phyloP scores from a whole-genome alignment of 306 rosid species.

The Cicer bijugum region DNA sequence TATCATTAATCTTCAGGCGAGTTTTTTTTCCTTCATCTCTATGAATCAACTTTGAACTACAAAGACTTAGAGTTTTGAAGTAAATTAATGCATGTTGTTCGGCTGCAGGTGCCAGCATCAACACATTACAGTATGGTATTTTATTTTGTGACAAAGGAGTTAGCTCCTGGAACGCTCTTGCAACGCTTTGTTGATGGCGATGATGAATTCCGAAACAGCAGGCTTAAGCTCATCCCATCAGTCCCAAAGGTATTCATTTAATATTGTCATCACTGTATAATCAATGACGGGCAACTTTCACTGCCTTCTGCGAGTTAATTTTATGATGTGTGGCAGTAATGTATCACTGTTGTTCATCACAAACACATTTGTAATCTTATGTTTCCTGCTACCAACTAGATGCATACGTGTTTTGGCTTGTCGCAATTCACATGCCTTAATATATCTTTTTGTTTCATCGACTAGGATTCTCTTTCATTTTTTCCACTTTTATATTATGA shows the following conservation, averaged over 20 bases:
- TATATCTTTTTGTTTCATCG: conserved; percentile 10
- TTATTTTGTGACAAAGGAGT: conserved; percentile 83
- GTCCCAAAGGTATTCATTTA: conserved; percentile 83
- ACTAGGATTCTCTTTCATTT: neutral
- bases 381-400: neutral
- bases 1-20: conserved; percentile 86
- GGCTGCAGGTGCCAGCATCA: conserved; percentile 87
- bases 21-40: conserved; percentile 50
- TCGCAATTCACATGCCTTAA: neutral
- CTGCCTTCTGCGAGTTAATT: conserved; percentile 20
- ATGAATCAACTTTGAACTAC: conserved; percentile 31
- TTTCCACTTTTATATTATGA: neutral
- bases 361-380: neutral
- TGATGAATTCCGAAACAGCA: conserved; percentile 95
- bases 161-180: conserved; percentile 89
- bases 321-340: conserved; percentile 7
- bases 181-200: conserved; percentile 97
- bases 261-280: conserved; percentile 33
- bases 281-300: conserved; percentile 13
- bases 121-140: conserved; percentile 97
- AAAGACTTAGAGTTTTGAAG: conserved; percentile 37
- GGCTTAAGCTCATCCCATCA: conserved; percentile 96
- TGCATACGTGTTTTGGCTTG: neutral
- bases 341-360: neutral
- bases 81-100: conserved; percentile 40